Percentiles rank a stretch among this genome's conserved stretches.
Evolutionary conservation across 371 early-diverging fungal genomes (phyloP).

Genomic region (Racocetra persica): DNA sequence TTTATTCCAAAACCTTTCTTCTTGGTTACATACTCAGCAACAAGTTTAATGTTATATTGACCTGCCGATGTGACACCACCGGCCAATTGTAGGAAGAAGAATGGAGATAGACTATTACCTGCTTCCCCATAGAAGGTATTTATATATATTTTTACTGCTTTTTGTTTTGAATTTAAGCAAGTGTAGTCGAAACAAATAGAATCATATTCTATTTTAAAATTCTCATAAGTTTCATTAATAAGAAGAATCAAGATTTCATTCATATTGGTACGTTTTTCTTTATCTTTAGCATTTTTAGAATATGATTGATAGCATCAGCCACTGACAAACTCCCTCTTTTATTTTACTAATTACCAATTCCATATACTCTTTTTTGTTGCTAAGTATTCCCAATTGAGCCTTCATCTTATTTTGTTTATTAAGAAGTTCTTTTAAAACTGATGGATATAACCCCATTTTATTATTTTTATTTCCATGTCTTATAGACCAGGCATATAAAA

Average conservation of each 20-base stretch:
- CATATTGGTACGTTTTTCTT: slow-evolving; percentile 9
- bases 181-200: not conserved
- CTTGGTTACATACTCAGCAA: not conserved
- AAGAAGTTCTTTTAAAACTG: slow-evolving; percentile 14
- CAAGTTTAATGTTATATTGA: slow-evolving; percentile 16
- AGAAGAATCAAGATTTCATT: slow-evolving; percentile 23
- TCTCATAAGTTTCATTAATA: not conserved
- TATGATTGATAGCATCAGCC: slow-evolving; percentile 17
- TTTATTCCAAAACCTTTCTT: slow-evolving; percentile 11
- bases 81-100: not conserved
- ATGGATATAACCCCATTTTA: slow-evolving; percentile 26
- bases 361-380: slow-evolving; percentile 6
- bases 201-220: not conserved
- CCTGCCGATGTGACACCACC: slow-evolving; percentile 20
- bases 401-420: not conserved
- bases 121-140: slow-evolving; percentile 31
- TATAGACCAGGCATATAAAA: slow-evolving; percentile 26
- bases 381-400: not conserved
- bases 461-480: not conserved
- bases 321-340: not conserved
- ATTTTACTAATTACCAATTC: not conserved
- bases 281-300: not conserved
- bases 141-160: slow-evolving; percentile 26
- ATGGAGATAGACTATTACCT: slow-evolving; percentile 3
- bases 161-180: slow-evolving; percentile 29